These are phyloP conservation scores for Schizonepeta tenuifolia DNA, from an alignment of 257 asterid species.

Conservation along the genomic window DNA sequence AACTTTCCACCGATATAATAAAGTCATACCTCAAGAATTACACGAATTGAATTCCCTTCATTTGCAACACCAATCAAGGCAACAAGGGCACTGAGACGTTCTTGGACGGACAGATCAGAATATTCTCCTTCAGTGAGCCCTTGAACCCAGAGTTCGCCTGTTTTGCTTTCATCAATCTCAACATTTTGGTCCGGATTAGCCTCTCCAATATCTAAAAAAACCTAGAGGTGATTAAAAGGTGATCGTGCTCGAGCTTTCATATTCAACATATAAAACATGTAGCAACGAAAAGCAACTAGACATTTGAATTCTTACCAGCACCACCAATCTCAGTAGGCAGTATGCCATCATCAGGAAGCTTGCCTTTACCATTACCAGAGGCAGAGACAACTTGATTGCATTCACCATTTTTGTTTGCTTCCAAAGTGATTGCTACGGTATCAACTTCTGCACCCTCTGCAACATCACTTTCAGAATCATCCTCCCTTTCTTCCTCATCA, in stretches of 20 bases:
- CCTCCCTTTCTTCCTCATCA: constrained; percentile 93
- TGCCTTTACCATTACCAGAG: constrained; percentile 53
- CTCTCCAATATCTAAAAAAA: constrained; percentile 49
- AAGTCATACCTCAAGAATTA: constrained; percentile 62
- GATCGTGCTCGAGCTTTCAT: constrained; percentile 18
- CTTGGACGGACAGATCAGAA: constrained; percentile 89
- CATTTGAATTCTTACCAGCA: constrained; percentile 49
- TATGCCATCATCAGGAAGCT: constrained; percentile 48
- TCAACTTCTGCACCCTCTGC: constrained; percentile 85
- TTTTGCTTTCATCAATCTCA: constrained; percentile 88
- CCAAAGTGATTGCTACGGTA: constrained; percentile 66
- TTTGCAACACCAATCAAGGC: constrained; percentile 86
- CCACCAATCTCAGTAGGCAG: constrained; percentile 45
- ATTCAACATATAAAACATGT: neutral
- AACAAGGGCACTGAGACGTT: constrained; percentile 93
- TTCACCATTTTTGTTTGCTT: constrained; percentile 50
- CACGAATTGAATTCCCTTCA: constrained; percentile 95
- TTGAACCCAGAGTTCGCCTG: constrained; percentile 94
- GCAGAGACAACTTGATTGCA: constrained; percentile 45
- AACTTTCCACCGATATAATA: neutral
- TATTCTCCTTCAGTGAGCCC: constrained; percentile 98
- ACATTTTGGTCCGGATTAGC: constrained; percentile 59
- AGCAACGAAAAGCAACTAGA: constrained; percentile 9
- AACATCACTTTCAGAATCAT: constrained; percentile 90
- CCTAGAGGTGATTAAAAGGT: constrained; percentile 29